phyloP scores from a whole-genome alignment of 2,329 filamentous ascomycete species.

The Raffaelea arxii region DNA sequence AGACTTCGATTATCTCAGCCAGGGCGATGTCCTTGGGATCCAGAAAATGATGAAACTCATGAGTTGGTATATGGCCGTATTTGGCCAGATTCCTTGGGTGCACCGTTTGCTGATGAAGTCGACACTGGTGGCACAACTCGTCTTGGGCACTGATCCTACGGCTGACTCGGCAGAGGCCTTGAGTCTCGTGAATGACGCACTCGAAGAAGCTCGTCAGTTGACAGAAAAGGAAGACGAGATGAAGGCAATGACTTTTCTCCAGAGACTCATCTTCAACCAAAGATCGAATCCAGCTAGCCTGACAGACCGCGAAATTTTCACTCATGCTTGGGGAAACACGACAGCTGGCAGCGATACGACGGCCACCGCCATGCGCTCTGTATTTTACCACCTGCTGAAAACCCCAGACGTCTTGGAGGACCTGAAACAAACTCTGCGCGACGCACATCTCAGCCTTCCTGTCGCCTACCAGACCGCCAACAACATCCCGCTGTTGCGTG shows the following conservation, averaged over 20 bases:
- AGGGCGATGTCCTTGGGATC: neutral
- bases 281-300: neutral
- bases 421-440: too few species aligned
- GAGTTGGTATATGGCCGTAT: neutral
- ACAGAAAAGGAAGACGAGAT: neutral
- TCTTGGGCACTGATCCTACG: too few species aligned
- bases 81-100: too few species aligned
- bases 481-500: neutral
- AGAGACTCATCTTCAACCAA: neutral
- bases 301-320: neutral
- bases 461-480: neutral
- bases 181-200: too few species aligned
- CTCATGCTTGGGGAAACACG: neutral
- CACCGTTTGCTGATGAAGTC: too few species aligned
- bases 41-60: neutral
- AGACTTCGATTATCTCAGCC: neutral
- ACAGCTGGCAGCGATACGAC: neutral
- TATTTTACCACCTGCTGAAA: neutral
- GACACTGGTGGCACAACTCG: too few species aligned
- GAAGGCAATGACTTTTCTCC: neutral
- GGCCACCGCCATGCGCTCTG: neutral
- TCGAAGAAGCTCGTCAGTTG: neutral
- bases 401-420: too few species aligned
- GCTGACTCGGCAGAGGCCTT: too few species aligned
- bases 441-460: too few species aligned